A percentile compares a stretch with the other conserved stretches of the same genome.
These are phyloP conservation scores for Cyberlindnera mississippiensis DNA, from an alignment of 805 yeast genomes.

Conservation along the genomic window DNA sequence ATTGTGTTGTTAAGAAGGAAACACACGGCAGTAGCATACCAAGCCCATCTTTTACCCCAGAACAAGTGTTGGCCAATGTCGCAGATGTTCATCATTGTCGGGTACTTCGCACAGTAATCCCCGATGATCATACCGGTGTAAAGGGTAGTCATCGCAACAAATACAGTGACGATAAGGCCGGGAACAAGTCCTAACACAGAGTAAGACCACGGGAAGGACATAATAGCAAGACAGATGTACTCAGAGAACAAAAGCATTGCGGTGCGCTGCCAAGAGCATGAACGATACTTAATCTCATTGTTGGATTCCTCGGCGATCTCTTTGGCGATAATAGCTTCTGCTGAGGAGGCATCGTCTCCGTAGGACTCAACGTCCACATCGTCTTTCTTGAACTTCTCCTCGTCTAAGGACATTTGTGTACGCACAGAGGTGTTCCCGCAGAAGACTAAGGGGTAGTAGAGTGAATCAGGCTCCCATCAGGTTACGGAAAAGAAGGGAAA, in stretches of 20 bases:
- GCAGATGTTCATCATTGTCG: slow-evolving; percentile 48
- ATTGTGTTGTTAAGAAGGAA: slow-evolving; percentile 52
- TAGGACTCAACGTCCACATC: slow-evolving; percentile 3
- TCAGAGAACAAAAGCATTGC: slow-evolving; percentile 59
- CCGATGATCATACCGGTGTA: slow-evolving; percentile 54
- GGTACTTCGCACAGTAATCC: slow-evolving; percentile 51
- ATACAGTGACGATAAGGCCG: slow-evolving; percentile 50
- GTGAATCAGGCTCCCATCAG: too few species aligned
- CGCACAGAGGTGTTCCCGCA: too few species aligned
- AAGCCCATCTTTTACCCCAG: slow-evolving; percentile 47
- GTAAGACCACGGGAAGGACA: slow-evolving; percentile 67
- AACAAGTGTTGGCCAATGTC: slow-evolving; percentile 57
- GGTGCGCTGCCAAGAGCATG: slow-evolving; percentile 56
- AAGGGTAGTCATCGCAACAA: slow-evolving; percentile 46
- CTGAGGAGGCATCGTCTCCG: slow-evolving; percentile 12
- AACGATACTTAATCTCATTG: slow-evolving; percentile 41
- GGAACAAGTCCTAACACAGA: slow-evolving; percentile 57
- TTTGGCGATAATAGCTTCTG: slow-evolving; percentile 19
- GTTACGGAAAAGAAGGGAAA: too few species aligned
- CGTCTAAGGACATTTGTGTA: neutral
- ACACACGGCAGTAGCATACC: slow-evolving; percentile 54
- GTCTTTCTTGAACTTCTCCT: neutral
- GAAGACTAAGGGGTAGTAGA: too few species aligned
- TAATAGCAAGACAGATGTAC: slow-evolving; percentile 57
- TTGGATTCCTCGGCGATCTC: slow-evolving; percentile 22